These are phyloP conservation scores for Colletotrichum caudatum DNA, from an alignment of 2,329 filamentous ascomycete genomes.

Conservation along the genomic window DNA sequence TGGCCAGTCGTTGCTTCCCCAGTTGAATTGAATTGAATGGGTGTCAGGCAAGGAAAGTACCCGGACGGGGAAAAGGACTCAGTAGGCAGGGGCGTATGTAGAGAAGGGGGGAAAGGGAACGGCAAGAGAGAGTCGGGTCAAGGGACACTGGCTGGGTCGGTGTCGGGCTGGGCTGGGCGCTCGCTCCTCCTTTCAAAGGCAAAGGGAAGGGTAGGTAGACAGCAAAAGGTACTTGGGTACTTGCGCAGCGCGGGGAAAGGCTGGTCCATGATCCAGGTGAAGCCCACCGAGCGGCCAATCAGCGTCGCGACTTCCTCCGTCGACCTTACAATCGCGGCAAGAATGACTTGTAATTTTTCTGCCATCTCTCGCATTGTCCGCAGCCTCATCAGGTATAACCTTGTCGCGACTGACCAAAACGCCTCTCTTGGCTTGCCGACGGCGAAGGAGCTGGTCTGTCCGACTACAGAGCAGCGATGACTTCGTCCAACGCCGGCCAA, in stretches of 20 bases:
- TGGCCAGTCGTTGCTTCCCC: slow-evolving; percentile 1
- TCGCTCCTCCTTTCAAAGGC: slow-evolving; percentile 7
- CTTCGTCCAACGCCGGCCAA: slow-evolving; percentile 66
- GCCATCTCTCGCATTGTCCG: slow-evolving; percentile 37
- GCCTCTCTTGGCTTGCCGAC: slow-evolving; percentile 44
- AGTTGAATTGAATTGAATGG: background rate
- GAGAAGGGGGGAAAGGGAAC: background rate
- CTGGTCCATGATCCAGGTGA: slow-evolving; percentile 30
- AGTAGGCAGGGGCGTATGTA: background rate
- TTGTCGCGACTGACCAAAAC: slow-evolving; percentile 41
- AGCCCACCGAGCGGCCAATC: slow-evolving; percentile 39
- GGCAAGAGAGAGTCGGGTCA: background rate
- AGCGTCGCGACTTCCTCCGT: slow-evolving; percentile 20
- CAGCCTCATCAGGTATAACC: slow-evolving; percentile 36
- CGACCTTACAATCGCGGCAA: slow-evolving; percentile 41
- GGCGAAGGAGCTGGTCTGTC: slow-evolving; percentile 68
- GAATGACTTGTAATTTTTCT: slow-evolving; percentile 42
- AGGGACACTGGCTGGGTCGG: background rate
- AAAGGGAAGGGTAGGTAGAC: background rate
- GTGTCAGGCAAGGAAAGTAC: background rate
- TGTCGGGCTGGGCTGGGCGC: slow-evolving; percentile 9
- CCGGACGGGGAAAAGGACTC: background rate
- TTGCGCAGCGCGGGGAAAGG: slow-evolving; percentile 42
- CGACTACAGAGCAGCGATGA: slow-evolving; percentile 66
- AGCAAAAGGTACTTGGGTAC: slow-evolving; percentile 26